Conservation (phyloP, 305 asterid species). For the Ajuga reptans region DNA sequence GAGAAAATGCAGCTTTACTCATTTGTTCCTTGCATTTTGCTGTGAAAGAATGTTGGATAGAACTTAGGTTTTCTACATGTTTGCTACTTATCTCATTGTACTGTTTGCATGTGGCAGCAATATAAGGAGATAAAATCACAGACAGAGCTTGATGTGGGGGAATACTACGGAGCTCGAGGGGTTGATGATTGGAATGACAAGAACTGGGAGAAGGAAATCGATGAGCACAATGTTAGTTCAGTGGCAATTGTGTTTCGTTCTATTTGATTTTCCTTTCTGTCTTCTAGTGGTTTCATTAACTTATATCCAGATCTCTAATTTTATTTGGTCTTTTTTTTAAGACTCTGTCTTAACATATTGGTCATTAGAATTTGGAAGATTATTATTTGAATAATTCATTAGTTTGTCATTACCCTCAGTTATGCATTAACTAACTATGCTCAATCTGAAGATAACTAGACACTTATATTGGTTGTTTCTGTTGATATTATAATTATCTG, state of each 20-base stretch:
- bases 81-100: slow-evolving; percentile 5
- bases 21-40: neutral
- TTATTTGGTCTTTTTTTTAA: neutral
- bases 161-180: slow-evolving; percentile 72
- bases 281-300: slow-evolving; percentile 9
- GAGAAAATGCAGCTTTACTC: neutral
- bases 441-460: neutral
- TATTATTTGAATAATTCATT: neutral
- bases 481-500: too few species aligned
- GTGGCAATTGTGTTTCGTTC: neutral
- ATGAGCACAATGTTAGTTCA: slow-evolving; percentile 59
- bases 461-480: neutral
- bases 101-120: slow-evolving; percentile 46
- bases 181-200: slow-evolving; percentile 59
- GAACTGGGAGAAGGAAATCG: slow-evolving; percentile 56
- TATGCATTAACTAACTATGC: neutral
- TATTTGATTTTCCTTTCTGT: neutral
- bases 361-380: too few species aligned
- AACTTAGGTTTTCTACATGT: neutral
- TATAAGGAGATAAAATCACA: slow-evolving; percentile 49
- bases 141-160: slow-evolving; percentile 58
- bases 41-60: neutral
- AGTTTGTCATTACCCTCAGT: neutral
- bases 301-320: neutral
- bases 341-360: too few species aligned